Evolutionary conservation across 768 basidiomycete genomes (phyloP), one percentile per base, ranked within the genome.

Genomic region (Mycena kentingensis): DNA sequence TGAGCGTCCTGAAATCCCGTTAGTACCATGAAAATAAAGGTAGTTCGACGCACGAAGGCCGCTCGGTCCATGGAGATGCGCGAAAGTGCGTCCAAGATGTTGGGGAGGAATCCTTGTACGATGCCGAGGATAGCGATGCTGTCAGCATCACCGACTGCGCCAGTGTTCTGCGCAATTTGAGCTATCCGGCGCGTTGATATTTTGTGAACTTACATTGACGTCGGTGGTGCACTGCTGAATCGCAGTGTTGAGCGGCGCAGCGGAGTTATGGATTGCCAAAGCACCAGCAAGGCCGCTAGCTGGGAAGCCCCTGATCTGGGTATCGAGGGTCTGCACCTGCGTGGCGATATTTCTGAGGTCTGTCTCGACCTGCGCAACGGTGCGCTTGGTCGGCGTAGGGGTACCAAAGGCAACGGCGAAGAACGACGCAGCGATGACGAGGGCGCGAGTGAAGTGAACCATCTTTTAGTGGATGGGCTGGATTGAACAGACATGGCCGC

Each of bases 291-390:
- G 58, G 26, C 67, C 67, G 34, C 63, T 64, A 26, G 28, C 21
- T 1, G 69, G 70, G 61, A 67, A 70, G 3, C 60, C 65, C 2
- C 44, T 63, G 48, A 70, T 65, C 37, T 55, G 49, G 46, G 50
- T 65, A 60, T 69, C 64, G 13, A 72, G 58, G 15, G 60, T 56
- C 16, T 58, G 62, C 2, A 68, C 57, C 42, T 65, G 62, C 0
- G 60, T 46, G 4, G 61, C 46, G 39, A 70, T 64, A 5, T 26
- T 54, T 3, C 57, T 51, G 25, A 70, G 63, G 42, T 70, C 67
- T 2, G 64, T 34, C 47, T 62, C 53, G 51, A 72, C 57, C 18
- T 67, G 54, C 32, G 58, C 57, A n/a, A 67, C 62, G 11, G 56
- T 57, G 46, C 63, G 41, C 42, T 63, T 62, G 18, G 44, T 24